Conservation (phyloP, 495 filamentous ascomycete species). For the Saxophila tyrrhenica region DNA sequence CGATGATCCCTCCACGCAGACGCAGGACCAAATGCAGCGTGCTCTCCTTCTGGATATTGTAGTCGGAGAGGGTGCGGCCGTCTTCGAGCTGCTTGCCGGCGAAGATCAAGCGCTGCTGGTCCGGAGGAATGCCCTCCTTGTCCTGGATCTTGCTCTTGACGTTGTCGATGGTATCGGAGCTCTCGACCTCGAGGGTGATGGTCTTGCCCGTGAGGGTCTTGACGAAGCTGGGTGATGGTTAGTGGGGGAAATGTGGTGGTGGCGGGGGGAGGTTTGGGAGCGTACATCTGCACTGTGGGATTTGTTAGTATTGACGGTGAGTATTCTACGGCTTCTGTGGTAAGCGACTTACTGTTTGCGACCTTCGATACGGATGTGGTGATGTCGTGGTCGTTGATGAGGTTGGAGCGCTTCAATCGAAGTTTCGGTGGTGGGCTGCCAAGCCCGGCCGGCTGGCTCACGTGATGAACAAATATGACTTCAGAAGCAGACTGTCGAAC, state of each 20-base stretch:
- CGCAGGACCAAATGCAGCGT: conserved; percentile 98
- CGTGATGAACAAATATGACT: too few species aligned
- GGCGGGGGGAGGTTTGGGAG: neutral
- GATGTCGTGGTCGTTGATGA: neutral
- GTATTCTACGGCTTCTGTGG: neutral
- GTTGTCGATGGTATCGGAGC: conserved; percentile 60
- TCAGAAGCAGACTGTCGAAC: too few species aligned
- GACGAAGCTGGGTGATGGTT: conserved; percentile 26
- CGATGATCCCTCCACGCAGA: conserved; percentile 98
- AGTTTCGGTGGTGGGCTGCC: neutral
- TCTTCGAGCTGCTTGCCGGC: conserved; percentile 99
- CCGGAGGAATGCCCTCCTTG: conserved; percentile 98
- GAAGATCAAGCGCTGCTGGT: conserved; percentile 99
- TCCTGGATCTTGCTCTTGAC: conserved; percentile 61
- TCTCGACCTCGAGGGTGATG: conserved; percentile 98
- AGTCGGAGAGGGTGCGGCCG: conserved; percentile 94
- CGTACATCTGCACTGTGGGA: conserved; percentile 3
- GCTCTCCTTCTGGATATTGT: conserved; percentile 97
- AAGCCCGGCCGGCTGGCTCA: neutral
- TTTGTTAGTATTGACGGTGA: neutral
- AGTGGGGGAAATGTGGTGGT: neutral
- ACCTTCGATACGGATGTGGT: neutral
- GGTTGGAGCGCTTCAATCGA: neutral
- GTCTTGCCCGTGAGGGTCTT: conserved; percentile 64
- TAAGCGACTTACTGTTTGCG: conserved; percentile 1